Evolutionary conservation across 1,139 yeast genomes (phyloP).

Genomic region (Tardiomyces depauwii): DNA sequence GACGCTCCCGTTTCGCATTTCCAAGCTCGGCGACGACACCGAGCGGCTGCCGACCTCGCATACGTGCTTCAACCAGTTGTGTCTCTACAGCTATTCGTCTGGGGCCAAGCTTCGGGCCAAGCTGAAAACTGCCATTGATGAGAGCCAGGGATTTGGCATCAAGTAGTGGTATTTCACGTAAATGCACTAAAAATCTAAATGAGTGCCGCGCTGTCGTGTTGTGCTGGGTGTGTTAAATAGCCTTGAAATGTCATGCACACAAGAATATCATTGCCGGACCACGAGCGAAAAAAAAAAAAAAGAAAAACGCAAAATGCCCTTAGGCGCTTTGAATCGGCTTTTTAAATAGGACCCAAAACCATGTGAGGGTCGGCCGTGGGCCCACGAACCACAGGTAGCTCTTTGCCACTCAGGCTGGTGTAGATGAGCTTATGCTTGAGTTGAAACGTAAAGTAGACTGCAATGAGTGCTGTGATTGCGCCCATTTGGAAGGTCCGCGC

Average conservation of each 20-base stretch:
- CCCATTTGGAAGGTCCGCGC: constrained; percentile 29
- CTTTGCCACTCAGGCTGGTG: no score
- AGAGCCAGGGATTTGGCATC: constrained; percentile 80
- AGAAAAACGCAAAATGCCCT: no score
- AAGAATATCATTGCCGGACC: no score
- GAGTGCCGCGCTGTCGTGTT: no score
- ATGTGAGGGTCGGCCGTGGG: no score
- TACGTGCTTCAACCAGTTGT: constrained; percentile 87
- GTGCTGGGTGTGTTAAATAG: no score
- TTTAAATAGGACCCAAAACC: no score
- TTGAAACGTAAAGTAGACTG: constrained; percentile 21
- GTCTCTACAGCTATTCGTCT: constrained; percentile 53
- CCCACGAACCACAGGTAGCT: no score
- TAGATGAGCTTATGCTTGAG: constrained; percentile 4
- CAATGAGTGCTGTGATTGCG: constrained; percentile 22
- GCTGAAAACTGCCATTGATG: constrained; percentile 54
- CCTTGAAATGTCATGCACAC: no score
- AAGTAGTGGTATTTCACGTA: constrained; percentile 28
- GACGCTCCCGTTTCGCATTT: constrained; percentile 57
- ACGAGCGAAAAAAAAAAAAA: no score
- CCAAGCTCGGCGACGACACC: constrained; percentile 40
- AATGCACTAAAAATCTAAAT: background rate
- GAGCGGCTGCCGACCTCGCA: constrained; percentile 72
- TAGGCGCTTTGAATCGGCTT: no score
- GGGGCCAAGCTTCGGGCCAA: constrained; percentile 44